These are phyloP conservation scores for Carnegiea gigantea DNA, from an alignment of 179 eudicot species.

Conservation along the genomic window DNA sequence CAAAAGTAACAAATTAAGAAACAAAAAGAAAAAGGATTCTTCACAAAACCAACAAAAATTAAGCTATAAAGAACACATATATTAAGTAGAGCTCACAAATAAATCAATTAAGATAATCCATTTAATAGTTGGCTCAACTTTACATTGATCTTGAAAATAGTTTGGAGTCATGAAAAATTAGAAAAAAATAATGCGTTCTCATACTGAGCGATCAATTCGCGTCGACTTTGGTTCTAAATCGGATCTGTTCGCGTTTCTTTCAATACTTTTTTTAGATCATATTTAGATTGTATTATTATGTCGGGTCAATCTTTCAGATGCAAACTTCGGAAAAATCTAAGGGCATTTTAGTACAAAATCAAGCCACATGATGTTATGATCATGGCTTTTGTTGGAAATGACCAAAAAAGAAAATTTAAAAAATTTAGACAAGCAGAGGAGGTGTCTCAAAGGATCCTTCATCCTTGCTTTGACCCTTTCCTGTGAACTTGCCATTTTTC, in stretches of 20 bases:
- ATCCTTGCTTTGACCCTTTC: neutral
- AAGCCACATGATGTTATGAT: neutral
- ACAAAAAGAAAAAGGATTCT: constrained; percentile 5
- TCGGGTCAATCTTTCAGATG: no score
- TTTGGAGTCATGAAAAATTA: no score
- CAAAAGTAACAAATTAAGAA: constrained; percentile 32
- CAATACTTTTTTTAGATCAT: no score
- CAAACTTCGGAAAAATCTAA: neutral
- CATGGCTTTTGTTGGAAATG: neutral
- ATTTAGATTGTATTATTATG: no score
- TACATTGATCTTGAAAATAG: no score
- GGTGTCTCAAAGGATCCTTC: neutral
- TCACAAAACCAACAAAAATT: constrained; percentile 19
- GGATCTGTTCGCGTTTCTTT: no score
- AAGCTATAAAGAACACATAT: constrained; percentile 26
- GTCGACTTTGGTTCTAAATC: no score
- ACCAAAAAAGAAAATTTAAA: neutral
- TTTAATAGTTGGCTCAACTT: no score
- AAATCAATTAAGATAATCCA: no score
- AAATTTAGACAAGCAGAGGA: neutral
- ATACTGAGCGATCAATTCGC: no score
- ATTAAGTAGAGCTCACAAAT: neutral
- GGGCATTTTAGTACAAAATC: constrained; percentile 11
- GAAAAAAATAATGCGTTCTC: no score
- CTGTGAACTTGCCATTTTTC: constrained; percentile 3